phyloP scores from a whole-genome alignment of 257 asterid species.

The Catharanthus roseus region DNA sequence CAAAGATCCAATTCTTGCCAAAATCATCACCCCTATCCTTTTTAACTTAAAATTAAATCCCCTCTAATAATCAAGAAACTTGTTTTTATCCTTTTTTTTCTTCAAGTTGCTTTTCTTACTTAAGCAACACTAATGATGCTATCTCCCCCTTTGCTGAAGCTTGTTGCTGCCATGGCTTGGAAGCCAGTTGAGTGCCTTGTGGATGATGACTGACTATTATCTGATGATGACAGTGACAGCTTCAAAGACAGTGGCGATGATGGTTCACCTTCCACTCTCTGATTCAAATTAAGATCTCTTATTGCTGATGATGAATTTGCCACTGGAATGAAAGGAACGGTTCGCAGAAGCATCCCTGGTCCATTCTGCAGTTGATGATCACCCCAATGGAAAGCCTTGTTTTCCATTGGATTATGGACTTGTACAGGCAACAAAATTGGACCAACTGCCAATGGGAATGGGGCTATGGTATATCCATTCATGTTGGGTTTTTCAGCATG shows the following conservation, averaged over 20 bases:
- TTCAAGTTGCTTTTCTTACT: conserved; percentile 12
- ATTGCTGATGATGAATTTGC: conserved; percentile 31
- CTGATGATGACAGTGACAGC: conserved; percentile 54
- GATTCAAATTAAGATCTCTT: conserved; percentile 42
- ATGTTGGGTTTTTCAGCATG: conserved; percentile 15
- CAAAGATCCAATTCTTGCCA: conserved; percentile 25
- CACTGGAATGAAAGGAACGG: conserved; percentile 27
- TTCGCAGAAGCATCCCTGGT: conserved; percentile 28
- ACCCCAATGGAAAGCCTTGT: conserved; percentile 18
- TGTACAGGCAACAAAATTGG: conserved; percentile 47
- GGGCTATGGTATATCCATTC: conserved; percentile 41
- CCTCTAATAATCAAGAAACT: conserved; percentile 20
- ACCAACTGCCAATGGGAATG: conserved; percentile 33
- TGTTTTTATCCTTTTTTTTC: conserved; percentile 8
- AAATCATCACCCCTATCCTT: conserved; percentile 31
- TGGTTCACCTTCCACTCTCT: conserved; percentile 32
- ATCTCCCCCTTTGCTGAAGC: conserved; percentile 52
- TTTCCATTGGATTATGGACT: conserved; percentile 35
- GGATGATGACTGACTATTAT: conserved; percentile 42
- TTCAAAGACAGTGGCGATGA: conserved; percentile 49
- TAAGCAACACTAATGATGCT: conserved; percentile 46
- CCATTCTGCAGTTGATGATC: conserved; percentile 23
- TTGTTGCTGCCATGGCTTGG: conserved; percentile 27
- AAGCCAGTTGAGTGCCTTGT: conserved; percentile 30
- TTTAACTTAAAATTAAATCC: conserved; percentile 27